phyloP scores from a whole-genome alignment of 345 rosid genomes.

The Rhizophora apiculata region DNA sequence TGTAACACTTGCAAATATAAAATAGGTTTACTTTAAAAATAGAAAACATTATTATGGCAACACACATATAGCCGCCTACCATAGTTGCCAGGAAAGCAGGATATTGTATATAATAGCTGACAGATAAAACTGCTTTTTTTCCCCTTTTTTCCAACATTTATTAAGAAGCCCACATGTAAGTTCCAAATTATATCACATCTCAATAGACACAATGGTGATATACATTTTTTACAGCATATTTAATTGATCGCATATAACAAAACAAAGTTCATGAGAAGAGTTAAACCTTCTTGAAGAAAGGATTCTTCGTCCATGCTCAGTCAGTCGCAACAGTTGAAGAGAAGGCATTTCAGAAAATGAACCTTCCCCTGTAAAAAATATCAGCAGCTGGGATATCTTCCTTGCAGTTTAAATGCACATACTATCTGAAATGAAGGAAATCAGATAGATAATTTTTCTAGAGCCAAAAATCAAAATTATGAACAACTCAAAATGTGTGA shows the following conservation, averaged over 20 bases:
- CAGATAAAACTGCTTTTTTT: no score
- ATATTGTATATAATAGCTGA: no score
- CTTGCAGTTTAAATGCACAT: not conserved
- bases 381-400: slow-evolving; percentile 4
- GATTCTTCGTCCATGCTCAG: slow-evolving; percentile 69
- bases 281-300: slow-evolving; percentile 71
- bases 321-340: slow-evolving; percentile 74
- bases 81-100: no score
- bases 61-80: no score
- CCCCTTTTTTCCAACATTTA: no score
- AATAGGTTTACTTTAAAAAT: not conserved
- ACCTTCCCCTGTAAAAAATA: not conserved
- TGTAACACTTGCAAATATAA: no score
- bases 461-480: not conserved
- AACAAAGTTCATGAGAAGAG: not conserved
- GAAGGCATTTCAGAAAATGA: slow-evolving; percentile 52
- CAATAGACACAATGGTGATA: no score
- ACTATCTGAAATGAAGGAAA: not conserved
- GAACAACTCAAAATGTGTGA: not conserved
- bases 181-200: no score
- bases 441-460: not conserved
- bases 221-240: no score
- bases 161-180: no score
- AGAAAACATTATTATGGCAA: no score
- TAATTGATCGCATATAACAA: not conserved